A percentile compares a stretch with the other conserved stretches of the same genome.
These are phyloP conservation scores for Fusarium sterilihyphosum DNA, from an alignment of 2,329 filamentous ascomycete species.

Conservation along the genomic window DNA sequence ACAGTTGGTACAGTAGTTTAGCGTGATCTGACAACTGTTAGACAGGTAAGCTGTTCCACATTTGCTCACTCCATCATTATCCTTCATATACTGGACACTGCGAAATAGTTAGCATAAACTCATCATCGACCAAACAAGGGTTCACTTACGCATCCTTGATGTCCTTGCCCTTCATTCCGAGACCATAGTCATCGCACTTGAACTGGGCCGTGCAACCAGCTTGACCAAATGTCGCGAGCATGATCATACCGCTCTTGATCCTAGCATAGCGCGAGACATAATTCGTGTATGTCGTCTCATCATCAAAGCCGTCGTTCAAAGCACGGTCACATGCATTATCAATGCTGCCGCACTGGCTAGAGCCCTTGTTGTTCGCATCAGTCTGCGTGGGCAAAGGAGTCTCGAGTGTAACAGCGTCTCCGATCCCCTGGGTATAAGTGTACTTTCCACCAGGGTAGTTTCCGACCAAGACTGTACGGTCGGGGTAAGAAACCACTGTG, in stretches of 20 bases:
- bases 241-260: constrained; percentile 9
- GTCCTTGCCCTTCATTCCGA: constrained; percentile 26
- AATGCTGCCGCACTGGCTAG: constrained; percentile 25
- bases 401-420: background rate
- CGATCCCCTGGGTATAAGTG: constrained; percentile 5
- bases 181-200: constrained; percentile 25
- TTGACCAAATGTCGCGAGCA: constrained; percentile 6
- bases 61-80: constrained; percentile 21
- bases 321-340: constrained; percentile 30
- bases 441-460: constrained; percentile 6
- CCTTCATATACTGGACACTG: constrained; percentile 16
- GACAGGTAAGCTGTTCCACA: constrained; percentile 30
- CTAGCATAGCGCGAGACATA: constrained; percentile 15
- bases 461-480: background rate
- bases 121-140: no score
- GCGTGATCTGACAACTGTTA: constrained; percentile 15
- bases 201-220: constrained; percentile 25
- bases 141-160: constrained; percentile 29
- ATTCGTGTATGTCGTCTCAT: constrained; percentile 15
- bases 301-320: constrained; percentile 5
- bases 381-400: constrained; percentile 14
- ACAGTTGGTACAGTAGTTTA: constrained; percentile 32
- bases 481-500: constrained; percentile 13
- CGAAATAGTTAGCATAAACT: background rate
- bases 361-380: constrained; percentile 21